A percentile compares a stretch with the other conserved stretches of the same genome.
These are phyloP conservation scores for Leishmania amazonensis DNA, from an alignment of 208 protist genomes.

Conservation along the genomic window DNA sequence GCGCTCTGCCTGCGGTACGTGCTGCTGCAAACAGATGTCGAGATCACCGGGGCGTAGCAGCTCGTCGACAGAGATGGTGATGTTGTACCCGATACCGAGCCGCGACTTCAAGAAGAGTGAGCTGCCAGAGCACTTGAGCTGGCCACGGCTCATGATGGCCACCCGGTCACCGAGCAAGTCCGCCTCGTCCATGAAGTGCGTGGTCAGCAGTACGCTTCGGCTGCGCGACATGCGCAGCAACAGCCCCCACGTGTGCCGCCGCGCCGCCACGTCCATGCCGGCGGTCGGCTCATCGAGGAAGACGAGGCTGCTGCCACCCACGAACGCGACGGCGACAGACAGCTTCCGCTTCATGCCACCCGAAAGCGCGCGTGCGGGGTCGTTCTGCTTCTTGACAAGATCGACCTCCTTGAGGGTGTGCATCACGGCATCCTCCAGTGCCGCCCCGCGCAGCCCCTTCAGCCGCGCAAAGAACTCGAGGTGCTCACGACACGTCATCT, in stretches of 20 bases:
- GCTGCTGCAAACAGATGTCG: constrained; percentile 14
- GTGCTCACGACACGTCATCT: constrained; percentile 90
- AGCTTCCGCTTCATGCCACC: constrained; percentile 87
- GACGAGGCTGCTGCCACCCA: constrained; percentile 66
- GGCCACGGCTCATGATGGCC: constrained; percentile 84
- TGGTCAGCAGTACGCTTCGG: constrained; percentile 79
- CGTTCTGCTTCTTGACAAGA: constrained; percentile 52
- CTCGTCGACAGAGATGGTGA: constrained; percentile 19
- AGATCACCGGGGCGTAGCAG: constrained; percentile 26
- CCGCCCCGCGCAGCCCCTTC: constrained; percentile 75
- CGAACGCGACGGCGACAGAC: constrained; percentile 82
- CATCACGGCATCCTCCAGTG: constrained; percentile 38
- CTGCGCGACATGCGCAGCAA: constrained; percentile 40
- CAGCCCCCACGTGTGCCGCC: constrained; percentile 79
- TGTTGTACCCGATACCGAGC: constrained; percentile 63
- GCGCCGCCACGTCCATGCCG: constrained; percentile 87
- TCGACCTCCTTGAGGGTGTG: constrained; percentile 46
- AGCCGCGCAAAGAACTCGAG: constrained; percentile 91
- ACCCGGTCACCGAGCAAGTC: constrained; percentile 92
- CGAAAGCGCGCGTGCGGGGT: constrained; percentile 38
- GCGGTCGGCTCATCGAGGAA: constrained; percentile 92
- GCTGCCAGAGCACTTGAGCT: constrained; percentile 65
- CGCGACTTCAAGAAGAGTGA: constrained; percentile 61
- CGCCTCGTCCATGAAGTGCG: constrained; percentile 97
- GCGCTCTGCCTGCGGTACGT: constrained; percentile 27